Evolutionary conservation across 1,284 basidiomycete species (phyloP), one percentile per base, ranked within the genome.

Genomic region (Pyrrhoderma lamaoense): DNA sequence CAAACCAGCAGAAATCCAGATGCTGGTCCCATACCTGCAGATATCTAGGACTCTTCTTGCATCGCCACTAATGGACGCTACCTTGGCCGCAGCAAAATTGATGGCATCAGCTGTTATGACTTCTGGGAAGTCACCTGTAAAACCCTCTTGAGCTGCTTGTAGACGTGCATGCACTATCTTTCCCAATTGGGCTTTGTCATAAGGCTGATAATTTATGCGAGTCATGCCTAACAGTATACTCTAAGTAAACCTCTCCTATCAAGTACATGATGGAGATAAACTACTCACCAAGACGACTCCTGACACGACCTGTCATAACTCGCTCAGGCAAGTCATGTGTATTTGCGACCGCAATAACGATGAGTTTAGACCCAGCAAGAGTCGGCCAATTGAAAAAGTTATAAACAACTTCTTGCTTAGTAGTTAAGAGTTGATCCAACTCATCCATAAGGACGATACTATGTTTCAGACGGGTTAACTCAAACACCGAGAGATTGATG

Each of bases 351-450:
- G 96, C 96, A 49, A 99, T 80, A 1, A 99, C 95, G 47, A 98
- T 85, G 13, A 99, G 76, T 62, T 89, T 87, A 50, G 89, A 91
- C 13, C 83, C 83, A 0, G 80, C 77, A 53, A 95, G 74, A 8
- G 92, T 94, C 1, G 95, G 96, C 95, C 96, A 99, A 65, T 98
- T 98, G 77, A 99, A 99, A 69, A 99, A 95, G 65, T 98, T 98
- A 70, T 99, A 99, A 38, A 99, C 89, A 2, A 99, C 95, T 59
- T 98, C 94, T 67, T 99, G 95, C 63, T 96, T 95, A 19, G 86
- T 75, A 0, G 95, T 98, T 57, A 99, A 82, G 31, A 99, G 77
- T 65, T 98, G 95, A 67, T 99, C 95, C 1, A 99, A 77, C 68
- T 99, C 95, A 64, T 99, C 95, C 90, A 99, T 97, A 21, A 99